phyloP scores from a whole-genome alignment of 2,329 filamentous ascomycete genomes.

The Trichothecium sympodiale region DNA sequence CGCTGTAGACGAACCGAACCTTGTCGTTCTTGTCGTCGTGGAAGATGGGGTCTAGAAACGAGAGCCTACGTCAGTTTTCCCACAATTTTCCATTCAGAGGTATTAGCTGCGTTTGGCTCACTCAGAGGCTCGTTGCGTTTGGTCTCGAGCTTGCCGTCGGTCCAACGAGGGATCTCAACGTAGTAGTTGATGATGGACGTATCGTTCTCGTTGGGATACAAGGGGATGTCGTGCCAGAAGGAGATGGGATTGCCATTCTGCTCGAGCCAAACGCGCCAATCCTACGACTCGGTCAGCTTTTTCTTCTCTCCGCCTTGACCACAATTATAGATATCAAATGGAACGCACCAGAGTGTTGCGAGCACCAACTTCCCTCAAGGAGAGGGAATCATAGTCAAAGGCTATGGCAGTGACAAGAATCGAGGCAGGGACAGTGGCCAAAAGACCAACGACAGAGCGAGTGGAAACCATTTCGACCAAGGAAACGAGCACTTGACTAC shows the following conservation, averaged over 20 bases:
- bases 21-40: conserved; percentile 26
- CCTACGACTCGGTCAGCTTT: conserved; percentile 12
- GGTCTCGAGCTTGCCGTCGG: conserved; percentile 27
- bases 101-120: conserved; percentile 8
- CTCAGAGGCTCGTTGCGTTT: conserved; percentile 26
- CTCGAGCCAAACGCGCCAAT: conserved; percentile 29
- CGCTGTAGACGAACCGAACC: conserved; percentile 26
- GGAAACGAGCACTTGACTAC: no score
- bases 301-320: no score
- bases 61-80: background rate
- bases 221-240: conserved; percentile 29
- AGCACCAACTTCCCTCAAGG: conserved; percentile 22
- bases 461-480: conserved; percentile 4
- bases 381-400: conserved; percentile 18
- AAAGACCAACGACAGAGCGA: conserved; percentile 1
- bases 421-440: conserved; percentile 5
- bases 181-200: conserved; percentile 25
- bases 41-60: conserved; percentile 23
- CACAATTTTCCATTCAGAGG: no score
- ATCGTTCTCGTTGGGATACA: conserved; percentile 23
- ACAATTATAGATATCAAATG: background rate
- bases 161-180: conserved; percentile 31
- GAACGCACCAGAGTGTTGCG: conserved; percentile 23
- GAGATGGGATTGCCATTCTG: conserved; percentile 27
- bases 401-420: conserved; percentile 3